These are phyloP conservation scores for Avena insularis DNA, from an alignment of 176 grass and related monocot genomes.

Conservation along the genomic window DNA sequence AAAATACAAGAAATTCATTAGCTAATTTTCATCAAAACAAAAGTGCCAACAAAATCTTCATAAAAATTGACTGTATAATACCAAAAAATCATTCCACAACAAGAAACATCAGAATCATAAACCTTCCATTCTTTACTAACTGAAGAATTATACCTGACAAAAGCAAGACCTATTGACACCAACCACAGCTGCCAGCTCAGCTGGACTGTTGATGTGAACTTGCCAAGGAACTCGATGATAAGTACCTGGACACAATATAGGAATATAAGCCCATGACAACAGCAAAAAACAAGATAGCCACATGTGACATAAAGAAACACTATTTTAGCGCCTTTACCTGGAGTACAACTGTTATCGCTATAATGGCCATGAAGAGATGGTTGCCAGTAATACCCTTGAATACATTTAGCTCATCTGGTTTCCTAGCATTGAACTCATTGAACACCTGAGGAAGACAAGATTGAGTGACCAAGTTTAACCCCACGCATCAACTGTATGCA, in stretches of 20 bases:
- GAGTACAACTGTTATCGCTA: slow-evolving; percentile 68
- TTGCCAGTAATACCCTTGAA: slow-evolving; percentile 77
- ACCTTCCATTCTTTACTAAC: not conserved
- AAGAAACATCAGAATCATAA: not conserved
- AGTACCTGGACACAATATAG: slow-evolving; percentile 53
- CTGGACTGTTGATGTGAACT: slow-evolving; percentile 74
- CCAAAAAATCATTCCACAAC: not conserved
- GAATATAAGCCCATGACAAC: slow-evolving; percentile 17
- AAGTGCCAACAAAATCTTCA: not conserved
- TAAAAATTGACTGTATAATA: not conserved
- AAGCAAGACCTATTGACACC: slow-evolving; percentile 64
- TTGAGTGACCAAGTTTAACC: slow-evolving; percentile 10
- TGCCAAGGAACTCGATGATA: slow-evolving; percentile 93
- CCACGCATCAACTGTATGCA: not conserved
- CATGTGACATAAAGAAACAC: not conserved
- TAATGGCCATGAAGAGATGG: slow-evolving; percentile 71
- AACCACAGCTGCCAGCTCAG: slow-evolving; percentile 93
- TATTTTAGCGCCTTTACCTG: slow-evolving; percentile 57
- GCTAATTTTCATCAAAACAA: not conserved
- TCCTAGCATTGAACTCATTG: slow-evolving; percentile 91
- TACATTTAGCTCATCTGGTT: slow-evolving; percentile 86
- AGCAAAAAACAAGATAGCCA: slow-evolving; percentile 19
- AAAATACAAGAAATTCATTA: slow-evolving; percentile 25
- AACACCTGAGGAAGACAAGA: slow-evolving; percentile 60
- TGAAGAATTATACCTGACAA: slow-evolving; percentile 52